Evolutionary conservation across 2,329 filamentous ascomycete genomes (phyloP), one percentile per base, ranked within the genome.

Genomic region (Lecanicillium sp.): DNA sequence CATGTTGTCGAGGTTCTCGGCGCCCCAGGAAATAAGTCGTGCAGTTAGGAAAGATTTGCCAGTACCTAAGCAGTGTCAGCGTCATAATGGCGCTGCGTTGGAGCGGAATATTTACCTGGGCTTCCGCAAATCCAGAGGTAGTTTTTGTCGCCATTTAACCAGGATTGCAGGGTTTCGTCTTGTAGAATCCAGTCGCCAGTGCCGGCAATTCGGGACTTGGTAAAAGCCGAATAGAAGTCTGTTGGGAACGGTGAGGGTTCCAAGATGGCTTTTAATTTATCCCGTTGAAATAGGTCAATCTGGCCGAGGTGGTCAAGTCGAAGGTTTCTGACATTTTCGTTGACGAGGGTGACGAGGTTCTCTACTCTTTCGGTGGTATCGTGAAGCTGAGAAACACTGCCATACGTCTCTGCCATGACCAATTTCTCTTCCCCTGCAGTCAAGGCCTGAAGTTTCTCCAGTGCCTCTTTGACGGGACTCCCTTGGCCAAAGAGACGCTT

Each of bases 41-140:
- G 70, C 64, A 2, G 69, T 64, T 2, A 75, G 52, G 48, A 66
- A 74, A 0, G 69, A 72, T 54, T 75, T 75, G 19, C 72, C 72
- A 1, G 67, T 70, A 4, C 68, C 67, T 60, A 44, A 2, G 12
- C 29, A 32, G 15, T 33, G 19, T 32, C 38, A 48, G 40, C 7
- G 35, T 15, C 4, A 36, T n/a, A 35, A n/a, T 29, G 7, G 27
- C 14, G 14, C 7, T 29, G 27, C 14, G 27, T 29, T 8, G 27
- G 27, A 21, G 19, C 15, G n/a, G 3, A 1, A 12, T 14, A 24
- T 53, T 19, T 60, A 59, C 70, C 70, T 38, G 71, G 65, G 42
- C 65, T 71, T 6, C 72, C 72, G 2, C 58, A 62, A 14, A 75
- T 59, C 64, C 68, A 75, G 3, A 75, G 56, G 23, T 72, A 63